Evolutionary conservation across 2,329 filamentous ascomycete genomes (phyloP), one percentile per base, ranked within the genome.

Genomic region (Thelonectria rubi): DNA sequence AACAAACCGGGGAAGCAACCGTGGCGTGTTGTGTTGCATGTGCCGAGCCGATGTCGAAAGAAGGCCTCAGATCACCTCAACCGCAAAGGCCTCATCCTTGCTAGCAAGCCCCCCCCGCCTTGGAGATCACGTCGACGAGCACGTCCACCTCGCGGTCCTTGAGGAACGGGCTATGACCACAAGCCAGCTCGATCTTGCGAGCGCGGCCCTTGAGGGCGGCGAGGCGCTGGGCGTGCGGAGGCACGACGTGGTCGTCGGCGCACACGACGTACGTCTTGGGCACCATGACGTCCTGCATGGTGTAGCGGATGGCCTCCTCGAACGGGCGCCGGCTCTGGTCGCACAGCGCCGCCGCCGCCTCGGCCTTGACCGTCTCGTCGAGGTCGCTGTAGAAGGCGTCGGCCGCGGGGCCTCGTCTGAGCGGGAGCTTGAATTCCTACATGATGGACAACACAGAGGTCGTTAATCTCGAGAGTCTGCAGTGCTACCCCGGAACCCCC

Each of bases 91-190:
- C 6, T 30, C 26, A 30, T 30, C 6, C 6, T 34, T 34, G 32
- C 11, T 34, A 34, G 32, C 32, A 34, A 14, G 3, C 32, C 11
- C 32, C 32, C 47, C 26, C 30, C 14, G 26, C 47, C 47, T 50
- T 20, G n/a, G 6, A 14, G 8, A 68, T 26, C 12, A 67, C 24
- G 3, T 58, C 50, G 14, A 58, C 18, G 3, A 68, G 46, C 55
- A 58, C 45, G n/a, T 48, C 43, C 8, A 54, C 32, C 2, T 65
- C 58, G 2, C 45, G 37, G 1, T 67, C 62, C 0, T 58, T 42
- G 9, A 68, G 20, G 15, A 64, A 67, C 2, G 66, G 64, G 5
- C 66, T 69, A n/a, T 69, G 66, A 0, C 66, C 66, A 5, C 64
- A 62, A 12, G 65, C 58, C 0, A 68, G 49, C 17, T 68, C 66